Conservation (phyloP, 2,329 filamentous ascomycete species). For the Boeremia exigua region DNA sequence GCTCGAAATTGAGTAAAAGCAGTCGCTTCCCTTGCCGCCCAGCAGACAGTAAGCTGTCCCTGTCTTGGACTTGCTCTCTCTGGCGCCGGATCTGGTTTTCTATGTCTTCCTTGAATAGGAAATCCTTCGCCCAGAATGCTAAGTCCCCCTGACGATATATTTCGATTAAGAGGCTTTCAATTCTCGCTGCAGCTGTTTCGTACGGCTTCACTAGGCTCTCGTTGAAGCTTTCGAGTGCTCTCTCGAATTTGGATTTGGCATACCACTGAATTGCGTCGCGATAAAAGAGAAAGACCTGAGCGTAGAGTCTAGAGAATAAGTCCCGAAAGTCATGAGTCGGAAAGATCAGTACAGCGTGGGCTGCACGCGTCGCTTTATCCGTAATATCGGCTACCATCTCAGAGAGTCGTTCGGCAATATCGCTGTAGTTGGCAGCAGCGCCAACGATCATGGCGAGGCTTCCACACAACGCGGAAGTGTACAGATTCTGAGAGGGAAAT, state of each 20-base stretch:
- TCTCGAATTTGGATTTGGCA: background rate
- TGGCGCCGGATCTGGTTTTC: background rate
- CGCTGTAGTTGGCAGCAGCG: background rate
- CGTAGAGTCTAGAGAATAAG: background rate
- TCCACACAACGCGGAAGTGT: background rate
- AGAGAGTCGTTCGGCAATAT: background rate
- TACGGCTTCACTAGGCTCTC: background rate
- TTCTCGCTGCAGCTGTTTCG: background rate
- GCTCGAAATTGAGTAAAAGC: background rate
- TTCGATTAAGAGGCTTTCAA: background rate
- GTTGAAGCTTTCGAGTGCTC: background rate
- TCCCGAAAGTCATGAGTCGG: background rate
- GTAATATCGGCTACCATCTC: background rate
- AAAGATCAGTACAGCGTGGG: background rate
- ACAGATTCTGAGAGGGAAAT: background rate
- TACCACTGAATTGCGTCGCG: background rate
- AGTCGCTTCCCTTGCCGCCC: background rate
- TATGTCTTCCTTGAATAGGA: background rate
- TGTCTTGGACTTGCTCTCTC: background rate
- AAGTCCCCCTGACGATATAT: background rate
- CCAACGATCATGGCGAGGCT: background rate
- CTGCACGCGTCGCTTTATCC: background rate
- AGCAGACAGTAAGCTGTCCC: background rate
- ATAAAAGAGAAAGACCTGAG: constrained; percentile 2
- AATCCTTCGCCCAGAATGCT: background rate